Evolutionary conservation across 306 rosid genomes (phyloP), one percentile per base, ranked within the genome.

Genomic region (Cucurbita pepo): DNA sequence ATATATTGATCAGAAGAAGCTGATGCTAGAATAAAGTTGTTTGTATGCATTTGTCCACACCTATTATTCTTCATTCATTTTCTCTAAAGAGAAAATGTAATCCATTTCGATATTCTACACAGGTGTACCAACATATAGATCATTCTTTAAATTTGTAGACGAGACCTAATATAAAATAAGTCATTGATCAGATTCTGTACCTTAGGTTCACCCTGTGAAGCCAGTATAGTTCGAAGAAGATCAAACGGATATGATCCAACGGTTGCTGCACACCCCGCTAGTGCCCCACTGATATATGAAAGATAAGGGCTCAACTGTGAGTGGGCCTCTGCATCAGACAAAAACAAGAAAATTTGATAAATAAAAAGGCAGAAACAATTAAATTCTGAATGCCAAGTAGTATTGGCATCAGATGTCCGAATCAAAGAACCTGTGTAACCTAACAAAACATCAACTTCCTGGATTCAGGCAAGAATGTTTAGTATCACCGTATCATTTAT

Each of bases 191-290:
- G 30, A 34, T 14, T 51, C 6, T 34, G 78, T 83, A 93, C 98
- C 96, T 94, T 94, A 21, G 97, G 98, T 81, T 94, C 98, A 30
- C 98, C 98, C 55, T 94, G 98, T 70, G 98, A 94, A 79, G 98
- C 97, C 84, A 94, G 77, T 86, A 94, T 85, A 59, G 98, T 94
- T 56, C 97, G 86, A 50, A 94, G 77, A 79, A 94, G 96, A 89
- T 94, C 98, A 82, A 94, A 90, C 18, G 97, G 98, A 76, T 94
- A 94, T 36, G 98, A 90, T 61, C 97, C 98, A 11, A 94, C 76
- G 21, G 97, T 94, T 78, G 98, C 98, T 11, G 96, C 96, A 82
- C 94, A 87, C 15, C 98, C 98, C 22, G 97, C 98, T 77, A 90
- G 45, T 30, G 96, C 94, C 25, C 98, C 98, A 43, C 98, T 90